Conservation (phyloP, 2,329 filamentous ascomycete genomes). For the Thielaviopsis ethacetica region DNA sequence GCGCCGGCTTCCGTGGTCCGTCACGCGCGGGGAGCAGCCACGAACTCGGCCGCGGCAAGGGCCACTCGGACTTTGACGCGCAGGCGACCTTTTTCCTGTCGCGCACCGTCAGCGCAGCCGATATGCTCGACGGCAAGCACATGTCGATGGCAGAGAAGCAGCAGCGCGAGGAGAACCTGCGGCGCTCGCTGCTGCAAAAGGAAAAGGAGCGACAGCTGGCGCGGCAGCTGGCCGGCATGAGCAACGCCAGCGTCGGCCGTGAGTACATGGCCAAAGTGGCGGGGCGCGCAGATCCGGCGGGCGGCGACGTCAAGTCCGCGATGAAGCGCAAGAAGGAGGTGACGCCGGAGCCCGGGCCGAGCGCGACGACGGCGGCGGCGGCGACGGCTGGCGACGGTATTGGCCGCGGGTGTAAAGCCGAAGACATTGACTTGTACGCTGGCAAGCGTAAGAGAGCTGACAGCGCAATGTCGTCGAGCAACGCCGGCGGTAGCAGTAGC, state of each 20-base stretch:
- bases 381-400: constrained; percentile 26
- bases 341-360: constrained; percentile 23
- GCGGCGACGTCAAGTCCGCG: constrained; percentile 13
- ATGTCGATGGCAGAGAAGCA: constrained; percentile 34
- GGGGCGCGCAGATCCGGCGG: background rate
- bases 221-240: constrained; percentile 46
- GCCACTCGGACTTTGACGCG: constrained; percentile 40
- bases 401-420: constrained; percentile 22
- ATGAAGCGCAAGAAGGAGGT: background rate
- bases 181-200: constrained; percentile 44
- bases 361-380: constrained; percentile 18
- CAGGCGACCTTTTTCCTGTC: constrained; percentile 40
- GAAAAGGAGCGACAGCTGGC: constrained; percentile 61
- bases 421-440: constrained; percentile 38
- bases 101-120: constrained; percentile 36
- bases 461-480: constrained; percentile 25
- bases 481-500: constrained; percentile 17
- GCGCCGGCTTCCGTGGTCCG: constrained; percentile 4
- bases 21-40: background rate
- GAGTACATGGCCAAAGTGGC: constrained; percentile 45
- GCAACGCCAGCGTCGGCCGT: constrained; percentile 37
- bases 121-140: constrained; percentile 41
- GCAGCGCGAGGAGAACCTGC: constrained; percentile 49
- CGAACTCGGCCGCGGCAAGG: constrained; percentile 11
- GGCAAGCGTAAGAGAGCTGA: constrained; percentile 45